phyloP scores from a whole-genome alignment of 202 grass and related monocot genomes.

The Schoenoplectus tabernaemontani region DNA sequence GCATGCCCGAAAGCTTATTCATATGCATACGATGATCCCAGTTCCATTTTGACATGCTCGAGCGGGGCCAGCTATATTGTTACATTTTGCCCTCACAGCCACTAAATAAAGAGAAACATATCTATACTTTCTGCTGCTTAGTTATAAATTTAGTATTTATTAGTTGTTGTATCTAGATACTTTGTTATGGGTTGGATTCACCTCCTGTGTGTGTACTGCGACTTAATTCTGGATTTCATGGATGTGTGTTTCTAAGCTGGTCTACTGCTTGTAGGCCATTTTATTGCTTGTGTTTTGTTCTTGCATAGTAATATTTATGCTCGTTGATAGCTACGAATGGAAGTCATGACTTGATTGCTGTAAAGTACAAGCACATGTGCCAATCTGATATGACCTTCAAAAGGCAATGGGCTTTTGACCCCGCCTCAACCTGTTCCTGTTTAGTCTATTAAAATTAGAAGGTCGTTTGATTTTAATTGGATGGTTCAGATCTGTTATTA shows the following conservation, averaged over 20 bases:
- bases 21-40: conserved; percentile 82
- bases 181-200: too few species aligned
- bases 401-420: background rate
- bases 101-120: conserved; percentile 27
- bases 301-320: background rate
- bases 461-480: background rate
- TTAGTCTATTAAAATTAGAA: background rate
- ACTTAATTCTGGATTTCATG: conserved; percentile 4
- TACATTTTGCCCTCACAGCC: conserved; percentile 76
- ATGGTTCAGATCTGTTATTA: background rate
- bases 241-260: conserved; percentile 13
- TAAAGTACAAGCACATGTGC: background rate
- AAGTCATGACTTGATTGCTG: background rate
- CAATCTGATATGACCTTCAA: background rate
- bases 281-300: too few species aligned
- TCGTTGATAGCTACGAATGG: background rate
- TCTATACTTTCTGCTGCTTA: background rate
- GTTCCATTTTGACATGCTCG: conserved; percentile 77
- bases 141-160: background rate
- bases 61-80: conserved; percentile 76
- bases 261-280: conserved; percentile 22
- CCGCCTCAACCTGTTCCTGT: background rate
- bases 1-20: conserved; percentile 93
- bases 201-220: background rate
- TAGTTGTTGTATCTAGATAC: background rate